phyloP scores from a whole-genome alignment of 2,329 filamentous ascomycete species.

The Fusarium nanum region DNA sequence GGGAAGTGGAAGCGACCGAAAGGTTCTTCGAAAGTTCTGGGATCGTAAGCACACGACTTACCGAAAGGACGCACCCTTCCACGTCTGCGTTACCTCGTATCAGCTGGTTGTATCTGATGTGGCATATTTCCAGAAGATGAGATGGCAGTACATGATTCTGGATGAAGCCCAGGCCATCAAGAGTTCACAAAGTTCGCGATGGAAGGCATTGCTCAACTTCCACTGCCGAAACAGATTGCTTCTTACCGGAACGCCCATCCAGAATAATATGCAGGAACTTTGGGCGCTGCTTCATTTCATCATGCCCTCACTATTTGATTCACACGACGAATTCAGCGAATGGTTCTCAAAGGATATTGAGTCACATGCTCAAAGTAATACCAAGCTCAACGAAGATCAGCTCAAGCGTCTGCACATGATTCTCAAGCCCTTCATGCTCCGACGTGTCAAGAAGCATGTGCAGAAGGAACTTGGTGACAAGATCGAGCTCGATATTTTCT shows the following conservation, averaged over 20 bases:
- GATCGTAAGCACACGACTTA: slow-evolving; percentile 98
- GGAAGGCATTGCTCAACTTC: slow-evolving; percentile 95
- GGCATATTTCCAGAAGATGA: slow-evolving; percentile 98
- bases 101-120: slow-evolving; percentile 96
- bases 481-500: slow-evolving; percentile 96
- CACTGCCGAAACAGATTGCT: slow-evolving; percentile 94
- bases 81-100: slow-evolving; percentile 96
- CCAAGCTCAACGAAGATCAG: slow-evolving; percentile 99
- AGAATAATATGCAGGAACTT: slow-evolving; percentile 99
- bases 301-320: slow-evolving; percentile 99
- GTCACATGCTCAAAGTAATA: slow-evolving; percentile 97
- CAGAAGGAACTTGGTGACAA: slow-evolving; percentile 99
- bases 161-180: slow-evolving; percentile 99
- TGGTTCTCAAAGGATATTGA: slow-evolving; percentile 98
- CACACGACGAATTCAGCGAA: slow-evolving; percentile 90
- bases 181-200: slow-evolving; percentile 93
- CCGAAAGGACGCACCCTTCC: slow-evolving; percentile 91
- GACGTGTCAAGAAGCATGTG: slow-evolving; percentile 99
- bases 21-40: slow-evolving; percentile 98
- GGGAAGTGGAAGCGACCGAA: slow-evolving; percentile 93
- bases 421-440: slow-evolving; percentile 98
- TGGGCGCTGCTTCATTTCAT: slow-evolving; percentile 99
- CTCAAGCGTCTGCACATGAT: slow-evolving; percentile 98
- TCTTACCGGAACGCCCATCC: slow-evolving; percentile 95
- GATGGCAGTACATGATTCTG: slow-evolving; percentile 99